These are phyloP conservation scores for Annulohypoxylon maeteangense DNA, from an alignment of 495 filamentous ascomycete genomes.

Conservation along the genomic window DNA sequence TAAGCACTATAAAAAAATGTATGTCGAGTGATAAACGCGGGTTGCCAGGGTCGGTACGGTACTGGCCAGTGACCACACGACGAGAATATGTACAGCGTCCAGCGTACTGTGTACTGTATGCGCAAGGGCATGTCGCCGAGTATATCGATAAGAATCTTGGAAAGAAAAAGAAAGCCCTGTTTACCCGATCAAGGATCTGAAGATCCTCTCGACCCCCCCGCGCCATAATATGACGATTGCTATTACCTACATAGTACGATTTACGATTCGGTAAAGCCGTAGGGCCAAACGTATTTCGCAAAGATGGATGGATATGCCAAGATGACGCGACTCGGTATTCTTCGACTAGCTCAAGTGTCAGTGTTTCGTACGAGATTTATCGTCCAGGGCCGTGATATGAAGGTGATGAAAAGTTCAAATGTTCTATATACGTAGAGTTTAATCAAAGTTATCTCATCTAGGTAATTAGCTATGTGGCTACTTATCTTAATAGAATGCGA, in stretches of 20 bases:
- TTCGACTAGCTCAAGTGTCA: neutral
- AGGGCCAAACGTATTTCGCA: neutral
- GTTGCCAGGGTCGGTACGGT: neutral
- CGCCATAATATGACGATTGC: slow-evolving; percentile 30
- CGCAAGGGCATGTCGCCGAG: neutral
- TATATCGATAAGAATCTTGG: slow-evolving; percentile 36
- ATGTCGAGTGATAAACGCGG: slow-evolving; percentile 8
- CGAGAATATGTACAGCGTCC: too few relatives aligned
- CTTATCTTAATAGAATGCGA: neutral
- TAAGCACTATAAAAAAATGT: slow-evolving; percentile 31
- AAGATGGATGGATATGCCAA: neutral
- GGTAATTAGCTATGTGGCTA: slow-evolving; percentile 1
- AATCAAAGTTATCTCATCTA: neutral
- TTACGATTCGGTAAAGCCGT: slow-evolving; percentile 13
- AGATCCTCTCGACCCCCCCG: slow-evolving; percentile 28
- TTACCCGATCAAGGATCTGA: slow-evolving; percentile 31
- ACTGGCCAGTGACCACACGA: neutral
- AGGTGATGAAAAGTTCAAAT: neutral
- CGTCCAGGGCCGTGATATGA: neutral
- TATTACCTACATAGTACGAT: slow-evolving; percentile 14
- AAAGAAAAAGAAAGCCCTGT: slow-evolving; percentile 4
- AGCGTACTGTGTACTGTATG: too few relatives aligned
- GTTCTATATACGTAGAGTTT: neutral
- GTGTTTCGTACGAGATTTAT: neutral
- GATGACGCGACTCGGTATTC: slow-evolving; percentile 1